Evolutionary conservation across 163 green algal genomes (phyloP).

Genomic region (Prototheca cutis): DNA sequence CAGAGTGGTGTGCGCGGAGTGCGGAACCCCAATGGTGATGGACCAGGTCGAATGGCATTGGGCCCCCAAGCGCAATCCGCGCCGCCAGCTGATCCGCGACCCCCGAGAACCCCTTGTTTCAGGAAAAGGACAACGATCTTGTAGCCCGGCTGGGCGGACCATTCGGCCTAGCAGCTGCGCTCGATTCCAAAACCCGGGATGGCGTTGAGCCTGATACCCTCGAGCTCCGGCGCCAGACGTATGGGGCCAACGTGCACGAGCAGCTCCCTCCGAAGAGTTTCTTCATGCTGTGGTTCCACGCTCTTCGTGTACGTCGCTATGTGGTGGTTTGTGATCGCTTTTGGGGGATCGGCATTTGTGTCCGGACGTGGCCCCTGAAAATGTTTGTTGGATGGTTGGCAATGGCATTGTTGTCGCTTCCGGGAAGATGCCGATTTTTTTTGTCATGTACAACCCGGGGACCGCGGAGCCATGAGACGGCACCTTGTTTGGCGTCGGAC

Average conservation of each 20-base stretch:
- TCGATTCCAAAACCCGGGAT: slow-evolving; percentile 25
- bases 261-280: slow-evolving; percentile 64
- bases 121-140: slow-evolving; percentile 54
- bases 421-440: neutral
- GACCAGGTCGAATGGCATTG: no score
- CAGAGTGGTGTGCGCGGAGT: neutral
- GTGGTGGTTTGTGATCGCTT: neutral
- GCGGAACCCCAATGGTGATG: neutral
- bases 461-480: no score
- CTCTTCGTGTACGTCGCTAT: neutral
- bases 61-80: no score
- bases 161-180: slow-evolving; percentile 33
- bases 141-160: slow-evolving; percentile 44
- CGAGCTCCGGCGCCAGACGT: slow-evolving; percentile 37
- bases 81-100: no score
- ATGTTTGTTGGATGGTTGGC: neutral
- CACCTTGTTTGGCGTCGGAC: neutral
- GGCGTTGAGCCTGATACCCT: slow-evolving; percentile 13
- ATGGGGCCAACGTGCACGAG: slow-evolving; percentile 68
- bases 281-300: slow-evolving; percentile 47
- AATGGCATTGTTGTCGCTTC: neutral
- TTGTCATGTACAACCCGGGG: neutral
- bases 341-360: neutral
- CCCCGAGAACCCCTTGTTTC: slow-evolving; percentile 1
- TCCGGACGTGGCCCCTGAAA: neutral